Evolutionary conservation across 2,329 filamentous ascomycete species (phyloP).

Genomic region (Domatiomyces globalis): DNA sequence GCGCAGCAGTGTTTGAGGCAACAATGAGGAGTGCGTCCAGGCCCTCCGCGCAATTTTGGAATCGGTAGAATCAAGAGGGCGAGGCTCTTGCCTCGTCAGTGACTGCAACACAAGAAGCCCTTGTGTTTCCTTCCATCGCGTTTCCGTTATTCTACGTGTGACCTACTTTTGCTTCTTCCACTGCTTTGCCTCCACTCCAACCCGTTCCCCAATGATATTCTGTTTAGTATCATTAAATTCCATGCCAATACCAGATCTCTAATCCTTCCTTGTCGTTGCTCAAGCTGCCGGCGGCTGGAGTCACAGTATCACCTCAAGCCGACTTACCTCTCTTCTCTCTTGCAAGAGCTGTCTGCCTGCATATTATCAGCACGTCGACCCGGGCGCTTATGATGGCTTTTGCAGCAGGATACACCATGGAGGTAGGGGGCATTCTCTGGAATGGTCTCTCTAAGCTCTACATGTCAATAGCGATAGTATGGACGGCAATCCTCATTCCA

Average conservation of each 20-base stretch:
- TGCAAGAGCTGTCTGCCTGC: background rate
- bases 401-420: constrained; percentile 14
- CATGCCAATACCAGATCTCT: background rate
- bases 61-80: background rate
- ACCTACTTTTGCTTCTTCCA: background rate
- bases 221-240: background rate
- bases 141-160: background rate
- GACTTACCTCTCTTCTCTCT: background rate
- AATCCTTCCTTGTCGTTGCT: background rate
- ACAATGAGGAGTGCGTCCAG: background rate
- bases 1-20: background rate
- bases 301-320: background rate
- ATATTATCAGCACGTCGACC: background rate
- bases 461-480: constrained; percentile 18
- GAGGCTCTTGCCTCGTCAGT: background rate
- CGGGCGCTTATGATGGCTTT: background rate
- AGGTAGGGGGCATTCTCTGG: constrained; percentile 12
- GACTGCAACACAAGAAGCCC: background rate
- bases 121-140: background rate
- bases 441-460: constrained; percentile 18
- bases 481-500: constrained; percentile 22
- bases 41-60: no score
- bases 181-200: background rate
- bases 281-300: background rate
- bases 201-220: background rate